A percentile compares a stretch with the other conserved stretches of the same genome.
These are phyloP conservation scores for Viola pubescens DNA, from an alignment of 441 rosid species.

Conservation along the genomic window DNA sequence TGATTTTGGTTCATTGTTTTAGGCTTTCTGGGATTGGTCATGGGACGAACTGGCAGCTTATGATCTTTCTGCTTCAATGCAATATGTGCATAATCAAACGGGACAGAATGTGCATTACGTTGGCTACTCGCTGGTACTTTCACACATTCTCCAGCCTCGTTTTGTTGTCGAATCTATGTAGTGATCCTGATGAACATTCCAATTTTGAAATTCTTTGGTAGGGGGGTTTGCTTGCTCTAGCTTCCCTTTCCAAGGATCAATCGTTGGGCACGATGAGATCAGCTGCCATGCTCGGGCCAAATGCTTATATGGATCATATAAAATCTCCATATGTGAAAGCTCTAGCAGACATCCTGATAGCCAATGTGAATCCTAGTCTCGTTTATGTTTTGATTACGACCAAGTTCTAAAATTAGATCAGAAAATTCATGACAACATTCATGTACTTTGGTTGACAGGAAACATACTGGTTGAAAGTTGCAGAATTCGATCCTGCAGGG, in stretches of 20 bases:
- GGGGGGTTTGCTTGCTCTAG: slow-evolving; percentile 49
- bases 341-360: slow-evolving; percentile 27
- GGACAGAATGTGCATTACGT: slow-evolving; percentile 39
- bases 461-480: not conserved
- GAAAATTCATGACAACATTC: not conserved
- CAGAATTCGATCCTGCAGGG: not conserved
- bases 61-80: slow-evolving; percentile 46
- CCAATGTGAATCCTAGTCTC: slow-evolving; percentile 26
- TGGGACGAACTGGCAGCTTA: slow-evolving; percentile 42
- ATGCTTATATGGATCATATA: slow-evolving; percentile 34
- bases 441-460: not conserved
- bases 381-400: not conserved
- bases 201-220: slow-evolving; percentile 2
- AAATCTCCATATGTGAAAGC: slow-evolving; percentile 31
- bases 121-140: slow-evolving; percentile 41
- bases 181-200: not conserved
- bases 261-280: slow-evolving; percentile 35
- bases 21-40: slow-evolving; percentile 54
- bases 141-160: slow-evolving; percentile 1
- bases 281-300: slow-evolving; percentile 36
- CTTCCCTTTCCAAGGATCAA: slow-evolving; percentile 33
- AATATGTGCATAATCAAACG: slow-evolving; percentile 32
- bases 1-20: not conserved
- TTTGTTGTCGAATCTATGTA: not conserved
- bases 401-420: not conserved